phyloP scores from a whole-genome alignment of 1,139 yeast genomes.

The Pichia norvegensis region DNA sequence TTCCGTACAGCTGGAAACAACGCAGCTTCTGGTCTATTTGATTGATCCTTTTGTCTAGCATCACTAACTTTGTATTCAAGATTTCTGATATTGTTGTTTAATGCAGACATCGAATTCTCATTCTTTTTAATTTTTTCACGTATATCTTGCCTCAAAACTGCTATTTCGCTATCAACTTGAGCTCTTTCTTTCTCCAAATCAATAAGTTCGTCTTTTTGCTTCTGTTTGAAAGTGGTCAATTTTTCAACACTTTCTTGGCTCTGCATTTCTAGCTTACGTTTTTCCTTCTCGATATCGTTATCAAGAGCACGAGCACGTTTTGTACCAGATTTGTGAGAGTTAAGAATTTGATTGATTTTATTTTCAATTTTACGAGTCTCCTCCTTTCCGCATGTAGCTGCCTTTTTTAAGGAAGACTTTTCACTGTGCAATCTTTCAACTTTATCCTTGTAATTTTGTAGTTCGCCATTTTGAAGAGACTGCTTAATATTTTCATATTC shows the following conservation, averaged over 20 bases:
- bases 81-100: slow-evolving; percentile 37
- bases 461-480: slow-evolving; percentile 5
- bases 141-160: slow-evolving; percentile 16
- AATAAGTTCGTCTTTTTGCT: slow-evolving; percentile 13
- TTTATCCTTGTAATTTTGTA: slow-evolving; percentile 4
- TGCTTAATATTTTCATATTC: neutral
- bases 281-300: slow-evolving; percentile 26
- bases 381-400: slow-evolving; percentile 8
- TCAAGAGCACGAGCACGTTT: slow-evolving; percentile 14
- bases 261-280: slow-evolving; percentile 16
- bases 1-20: slow-evolving; percentile 12
- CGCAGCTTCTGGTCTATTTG: slow-evolving; percentile 16
- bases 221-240: slow-evolving; percentile 12
- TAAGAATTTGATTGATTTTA: slow-evolving; percentile 2
- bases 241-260: slow-evolving; percentile 20
- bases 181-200: slow-evolving; percentile 11
- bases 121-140: slow-evolving; percentile 16
- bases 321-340: slow-evolving; percentile 12
- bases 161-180: slow-evolving; percentile 7
- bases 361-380: slow-evolving; percentile 12
- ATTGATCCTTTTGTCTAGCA: slow-evolving; percentile 7
- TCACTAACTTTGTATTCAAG: slow-evolving; percentile 23
- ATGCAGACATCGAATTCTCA: slow-evolving; percentile 30
- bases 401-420: slow-evolving; percentile 7
- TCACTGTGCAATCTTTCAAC: slow-evolving; percentile 5